Evolutionary conservation across 2,329 filamentous ascomycete genomes (phyloP).

Genomic region (Cercospora sp.): DNA sequence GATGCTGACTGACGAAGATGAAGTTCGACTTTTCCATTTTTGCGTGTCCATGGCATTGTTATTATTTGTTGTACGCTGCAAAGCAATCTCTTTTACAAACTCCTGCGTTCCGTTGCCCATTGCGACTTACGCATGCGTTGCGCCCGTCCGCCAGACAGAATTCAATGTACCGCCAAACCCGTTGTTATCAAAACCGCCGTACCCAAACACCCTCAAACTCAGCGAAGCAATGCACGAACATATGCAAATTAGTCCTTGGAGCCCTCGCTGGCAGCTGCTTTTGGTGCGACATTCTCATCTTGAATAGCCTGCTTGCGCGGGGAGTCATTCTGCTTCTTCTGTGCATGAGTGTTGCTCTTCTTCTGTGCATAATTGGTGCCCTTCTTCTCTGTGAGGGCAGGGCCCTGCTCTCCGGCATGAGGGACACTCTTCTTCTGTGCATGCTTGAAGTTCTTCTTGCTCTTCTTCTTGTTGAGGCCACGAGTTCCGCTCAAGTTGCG

Average conservation of each 20-base stretch:
- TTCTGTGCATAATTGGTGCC: neutral
- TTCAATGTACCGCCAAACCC: neutral
- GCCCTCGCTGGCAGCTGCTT: neutral
- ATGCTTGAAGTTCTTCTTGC: neutral
- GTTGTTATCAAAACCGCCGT: constrained; percentile 10
- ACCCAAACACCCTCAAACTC: neutral
- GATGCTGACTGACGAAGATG: neutral
- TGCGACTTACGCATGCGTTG: neutral
- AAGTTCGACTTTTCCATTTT: neutral
- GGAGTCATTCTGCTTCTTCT: constrained; percentile 4
- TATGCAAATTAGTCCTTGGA: neutral
- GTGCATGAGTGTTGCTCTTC: neutral
- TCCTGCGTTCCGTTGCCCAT: neutral
- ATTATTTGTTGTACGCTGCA: constrained; percentile 15
- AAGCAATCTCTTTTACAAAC: constrained; percentile 10
- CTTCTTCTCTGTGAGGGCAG: neutral
- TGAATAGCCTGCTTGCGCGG: neutral
- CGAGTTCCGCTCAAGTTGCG: neutral
- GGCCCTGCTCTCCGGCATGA: neutral
- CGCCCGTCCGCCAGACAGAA: constrained; percentile 6
- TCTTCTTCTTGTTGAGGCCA: constrained; percentile 7
- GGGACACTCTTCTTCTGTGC: neutral
- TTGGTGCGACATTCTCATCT: constrained; percentile 2
- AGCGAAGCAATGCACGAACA: neutral
- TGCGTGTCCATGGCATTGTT: neutral